Conservation (phyloP, 1,139 yeast genomes). For the Geotrichum siamense region DNA sequence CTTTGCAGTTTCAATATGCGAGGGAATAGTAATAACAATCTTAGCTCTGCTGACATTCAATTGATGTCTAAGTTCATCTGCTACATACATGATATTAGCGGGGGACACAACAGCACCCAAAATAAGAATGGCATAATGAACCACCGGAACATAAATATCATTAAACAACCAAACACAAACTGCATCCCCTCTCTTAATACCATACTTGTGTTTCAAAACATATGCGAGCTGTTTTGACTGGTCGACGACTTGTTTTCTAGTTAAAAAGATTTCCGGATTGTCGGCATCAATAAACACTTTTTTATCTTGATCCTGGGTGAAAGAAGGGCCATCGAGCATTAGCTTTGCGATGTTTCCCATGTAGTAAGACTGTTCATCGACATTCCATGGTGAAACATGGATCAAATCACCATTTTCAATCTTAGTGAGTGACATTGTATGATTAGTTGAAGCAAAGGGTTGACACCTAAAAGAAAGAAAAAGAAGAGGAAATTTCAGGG, state of each 20-base stretch:
- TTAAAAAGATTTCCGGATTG: slow-evolving; percentile 23
- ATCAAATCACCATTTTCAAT: slow-evolving; percentile 1
- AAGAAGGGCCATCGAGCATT: slow-evolving; percentile 20
- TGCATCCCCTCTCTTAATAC: slow-evolving; percentile 29
- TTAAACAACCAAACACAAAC: slow-evolving; percentile 32
- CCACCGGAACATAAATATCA: slow-evolving; percentile 27
- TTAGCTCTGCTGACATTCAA: slow-evolving; percentile 28
- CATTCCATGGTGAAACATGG: slow-evolving; percentile 10
- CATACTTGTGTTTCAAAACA: slow-evolving; percentile 23
- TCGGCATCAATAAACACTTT: slow-evolving; percentile 26
- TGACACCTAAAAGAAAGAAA: too few species aligned
- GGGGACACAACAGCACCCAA: slow-evolving; percentile 36
- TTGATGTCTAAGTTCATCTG: slow-evolving; percentile 35
- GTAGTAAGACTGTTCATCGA: slow-evolving; percentile 12
- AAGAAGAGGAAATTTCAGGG: neutral
- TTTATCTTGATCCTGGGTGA: slow-evolving; percentile 18
- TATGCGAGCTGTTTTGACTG: slow-evolving; percentile 24
- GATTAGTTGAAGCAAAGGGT: neutral
- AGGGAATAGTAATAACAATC: slow-evolving; percentile 27
- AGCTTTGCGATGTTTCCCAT: slow-evolving; percentile 26
- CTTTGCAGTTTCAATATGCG: slow-evolving; percentile 21
- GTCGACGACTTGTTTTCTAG: slow-evolving; percentile 22
- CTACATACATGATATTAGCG: slow-evolving; percentile 33
- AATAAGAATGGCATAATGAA: slow-evolving; percentile 32
- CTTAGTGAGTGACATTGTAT: slow-evolving; percentile 3